These are phyloP conservation scores for Sporothrix schenckii DNA, from an alignment of 2,329 filamentous ascomycete genomes.

Conservation along the genomic window DNA sequence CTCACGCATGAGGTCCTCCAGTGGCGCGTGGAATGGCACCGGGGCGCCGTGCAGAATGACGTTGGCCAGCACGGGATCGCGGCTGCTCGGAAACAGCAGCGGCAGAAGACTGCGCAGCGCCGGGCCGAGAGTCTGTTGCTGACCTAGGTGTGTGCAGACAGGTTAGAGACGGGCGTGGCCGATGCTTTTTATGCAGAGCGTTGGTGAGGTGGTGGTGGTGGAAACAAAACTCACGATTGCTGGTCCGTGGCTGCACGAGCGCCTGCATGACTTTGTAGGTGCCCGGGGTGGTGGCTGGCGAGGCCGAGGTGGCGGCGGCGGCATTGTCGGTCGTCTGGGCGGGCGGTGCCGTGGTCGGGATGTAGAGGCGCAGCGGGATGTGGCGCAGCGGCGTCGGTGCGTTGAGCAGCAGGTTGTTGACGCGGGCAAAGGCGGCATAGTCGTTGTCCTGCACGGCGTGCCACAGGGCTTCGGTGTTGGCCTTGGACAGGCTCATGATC, in stretches of 20 bases:
- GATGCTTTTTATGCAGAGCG: neutral
- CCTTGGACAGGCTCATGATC: constrained; percentile 85
- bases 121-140: constrained; percentile 66
- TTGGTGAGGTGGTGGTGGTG: neutral
- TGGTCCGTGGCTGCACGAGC: constrained; percentile 59
- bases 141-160: constrained; percentile 26
- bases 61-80: constrained; percentile 80
- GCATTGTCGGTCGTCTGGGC: constrained; percentile 39
- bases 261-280: constrained; percentile 76
- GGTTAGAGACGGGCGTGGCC: neutral
- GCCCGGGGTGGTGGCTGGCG: constrained; percentile 41
- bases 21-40: constrained; percentile 75
- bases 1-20: constrained; percentile 81
- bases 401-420: constrained; percentile 77
- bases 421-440: constrained; percentile 68
- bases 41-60: constrained; percentile 83
- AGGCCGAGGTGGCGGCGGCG: constrained; percentile 34
- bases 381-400: constrained; percentile 74
- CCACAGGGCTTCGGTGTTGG: constrained; percentile 83
- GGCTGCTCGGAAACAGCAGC: constrained; percentile 80
- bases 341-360: constrained; percentile 65
- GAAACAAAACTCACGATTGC: constrained; percentile 43
- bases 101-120: constrained; percentile 77
- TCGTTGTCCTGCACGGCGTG: constrained; percentile 78
- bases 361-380: constrained; percentile 85